Evolutionary conservation across 2,329 filamentous ascomycete species (phyloP).

Genomic region (Calonectria leucothoes): DNA sequence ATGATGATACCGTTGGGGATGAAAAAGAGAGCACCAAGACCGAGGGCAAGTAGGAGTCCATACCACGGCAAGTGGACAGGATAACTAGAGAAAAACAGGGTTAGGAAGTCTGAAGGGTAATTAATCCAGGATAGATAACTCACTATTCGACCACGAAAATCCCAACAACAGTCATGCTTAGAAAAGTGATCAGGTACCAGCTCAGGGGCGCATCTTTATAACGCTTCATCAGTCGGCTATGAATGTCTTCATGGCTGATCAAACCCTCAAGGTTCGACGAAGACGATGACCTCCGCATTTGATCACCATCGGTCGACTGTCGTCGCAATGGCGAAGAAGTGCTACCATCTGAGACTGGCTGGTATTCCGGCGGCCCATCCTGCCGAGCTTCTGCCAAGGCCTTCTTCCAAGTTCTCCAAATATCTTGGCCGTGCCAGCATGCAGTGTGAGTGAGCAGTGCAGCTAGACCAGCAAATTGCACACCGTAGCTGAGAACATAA

Average conservation of each 20-base stretch:
- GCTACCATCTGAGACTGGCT: constrained; percentile 56
- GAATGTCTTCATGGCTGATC: constrained; percentile 81
- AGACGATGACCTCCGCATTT: constrained; percentile 47
- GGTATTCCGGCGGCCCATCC: constrained; percentile 62
- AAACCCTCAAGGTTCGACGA: constrained; percentile 62
- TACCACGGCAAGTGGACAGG: constrained; percentile 89
- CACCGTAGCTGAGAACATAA: constrained; percentile 86
- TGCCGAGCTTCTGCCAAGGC: constrained; percentile 73
- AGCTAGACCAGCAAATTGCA: constrained; percentile 86
- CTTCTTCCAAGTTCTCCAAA: constrained; percentile 79
- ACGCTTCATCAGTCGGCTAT: constrained; percentile 83
- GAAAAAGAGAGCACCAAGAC: constrained; percentile 83
- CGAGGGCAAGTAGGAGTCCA: constrained; percentile 81
- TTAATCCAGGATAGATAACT: constrained; percentile 46
- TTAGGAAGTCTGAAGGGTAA: constrained; percentile 4
- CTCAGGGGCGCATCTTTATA: constrained; percentile 85
- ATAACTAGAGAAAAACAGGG: constrained; percentile 64
- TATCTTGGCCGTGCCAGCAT: constrained; percentile 88
- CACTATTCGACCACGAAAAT: constrained; percentile 89
- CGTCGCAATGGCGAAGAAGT: constrained; percentile 26
- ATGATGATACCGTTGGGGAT: constrained; percentile 93
- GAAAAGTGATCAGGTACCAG: constrained; percentile 84
- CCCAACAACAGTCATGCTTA: constrained; percentile 80
- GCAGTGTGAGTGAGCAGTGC: constrained; percentile 83
- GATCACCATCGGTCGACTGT: constrained; percentile 30